Percentiles rank a stretch among this genome's conserved stretches.
Conservation (phyloP, 139 green algal species). For the Tetraselmis chui region DNA sequence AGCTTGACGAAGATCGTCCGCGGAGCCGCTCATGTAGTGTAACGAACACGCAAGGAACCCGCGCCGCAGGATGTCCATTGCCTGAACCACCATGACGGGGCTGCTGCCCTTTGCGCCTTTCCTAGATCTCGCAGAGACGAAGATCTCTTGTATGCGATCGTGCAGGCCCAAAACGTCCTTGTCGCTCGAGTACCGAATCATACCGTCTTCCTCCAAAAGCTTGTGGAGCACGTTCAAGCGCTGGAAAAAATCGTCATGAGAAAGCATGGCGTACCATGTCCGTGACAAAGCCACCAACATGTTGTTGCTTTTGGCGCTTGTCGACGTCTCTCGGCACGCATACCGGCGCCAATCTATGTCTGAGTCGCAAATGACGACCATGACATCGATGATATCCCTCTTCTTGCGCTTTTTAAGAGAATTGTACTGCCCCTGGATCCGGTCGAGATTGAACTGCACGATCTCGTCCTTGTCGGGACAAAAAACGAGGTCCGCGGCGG, state of each 20-base stretch:
- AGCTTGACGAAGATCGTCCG: not conserved
- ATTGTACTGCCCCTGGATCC: not conserved
- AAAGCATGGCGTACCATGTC: not conserved
- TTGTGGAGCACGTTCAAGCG: not conserved
- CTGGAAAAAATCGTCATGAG: not conserved
- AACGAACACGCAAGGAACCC: not conserved
- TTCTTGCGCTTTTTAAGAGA: not conserved
- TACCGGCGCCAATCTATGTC: no score
- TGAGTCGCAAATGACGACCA: not conserved
- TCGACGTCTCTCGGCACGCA: no score
- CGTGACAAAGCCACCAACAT: not conserved
- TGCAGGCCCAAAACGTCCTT: not conserved
- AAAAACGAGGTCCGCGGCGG: not conserved
- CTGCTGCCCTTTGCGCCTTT: not conserved
- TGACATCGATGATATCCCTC: not conserved
- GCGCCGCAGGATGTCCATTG: not conserved
- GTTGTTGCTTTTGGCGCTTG: not conserved
- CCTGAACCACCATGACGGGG: no score
- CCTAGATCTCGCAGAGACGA: not conserved
- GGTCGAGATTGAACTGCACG: not conserved
- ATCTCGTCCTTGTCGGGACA: not conserved
- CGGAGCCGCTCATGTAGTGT: not conserved
- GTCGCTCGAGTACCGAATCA: not conserved
- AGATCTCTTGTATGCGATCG: not conserved
- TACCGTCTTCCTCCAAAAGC: not conserved